Evolutionary conservation across 441 rosid genomes (phyloP), one percentile per base, ranked within the genome.

Genomic region (Pelargonium cotyledonis): DNA sequence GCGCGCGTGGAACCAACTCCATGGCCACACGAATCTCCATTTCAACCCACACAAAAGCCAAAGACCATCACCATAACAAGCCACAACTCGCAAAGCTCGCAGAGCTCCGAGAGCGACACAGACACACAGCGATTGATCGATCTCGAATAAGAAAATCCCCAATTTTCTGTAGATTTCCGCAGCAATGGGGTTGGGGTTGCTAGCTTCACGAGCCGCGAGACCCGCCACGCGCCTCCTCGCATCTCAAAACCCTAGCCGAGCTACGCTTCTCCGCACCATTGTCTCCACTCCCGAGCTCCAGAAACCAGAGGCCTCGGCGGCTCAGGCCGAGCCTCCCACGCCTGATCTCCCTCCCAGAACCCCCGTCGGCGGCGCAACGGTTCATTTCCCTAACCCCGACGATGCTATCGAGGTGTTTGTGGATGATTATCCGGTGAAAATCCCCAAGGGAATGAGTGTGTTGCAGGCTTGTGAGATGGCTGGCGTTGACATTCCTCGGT

Each of bases 401-500:
- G 94, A 88, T 31, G 96, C 96, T 65, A 89, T 94, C 81, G 99
- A 94, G 83, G 97, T 94, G 65, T 88, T 86, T 65, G 99, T 94
- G 2, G 99, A 91, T 72, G 97, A 94, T 0, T 82, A 80, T 69
- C 94, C 96, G 65, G 91, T 91, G 70, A 94, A 89, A 86, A 82
- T 94, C 76, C 97, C 99, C 15, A 94, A 94, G 82, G 99, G 97
- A 26, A 83, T 94, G 82, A 91, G 95, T 1, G 99, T 91, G 29
- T 82, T 94, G 53, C 99, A 94, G 81, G 99, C 97, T 8, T 94
- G 97, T 75, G 99, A 94, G 80, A 85, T 91, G 67, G 99, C 97
- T 2, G 97, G 96, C 15, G 96, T 89, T 12, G 98, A 94, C 75
- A 94, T 94, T 73, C 98, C 99, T 4, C 82, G 97, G 63, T 94